These are phyloP conservation scores for Turritis glabra DNA, from an alignment of 345 rosid species.

Conservation along the genomic window DNA sequence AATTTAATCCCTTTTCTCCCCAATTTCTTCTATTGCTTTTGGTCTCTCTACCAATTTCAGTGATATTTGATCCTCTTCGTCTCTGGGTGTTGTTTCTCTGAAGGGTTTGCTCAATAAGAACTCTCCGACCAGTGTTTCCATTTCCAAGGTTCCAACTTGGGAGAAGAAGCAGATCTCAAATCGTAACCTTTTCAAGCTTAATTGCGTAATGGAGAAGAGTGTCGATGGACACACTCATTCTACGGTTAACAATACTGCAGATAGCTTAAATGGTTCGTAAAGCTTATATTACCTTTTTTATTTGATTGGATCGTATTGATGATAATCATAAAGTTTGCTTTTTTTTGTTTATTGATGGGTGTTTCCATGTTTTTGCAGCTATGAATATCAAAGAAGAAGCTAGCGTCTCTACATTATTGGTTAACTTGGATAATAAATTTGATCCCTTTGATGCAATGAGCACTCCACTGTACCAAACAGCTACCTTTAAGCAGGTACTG, in stretches of 20 bases:
- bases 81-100: slow-evolving; percentile 14
- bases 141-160: slow-evolving; percentile 36
- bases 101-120: slow-evolving; percentile 42
- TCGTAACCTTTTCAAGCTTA: slow-evolving; percentile 41
- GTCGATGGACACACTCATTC: slow-evolving; percentile 52
- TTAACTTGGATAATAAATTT: slow-evolving; percentile 67
- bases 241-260: slow-evolving; percentile 37
- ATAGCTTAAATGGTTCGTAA: slow-evolving; percentile 46
- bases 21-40: neutral
- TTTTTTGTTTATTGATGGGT: neutral
- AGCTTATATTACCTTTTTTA: neutral
- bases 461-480: slow-evolving; percentile 89
- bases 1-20: neutral
- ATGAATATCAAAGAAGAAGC: slow-evolving; percentile 56
- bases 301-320: neutral
- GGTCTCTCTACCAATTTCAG: neutral
- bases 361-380: slow-evolving; percentile 40
- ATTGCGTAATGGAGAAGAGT: slow-evolving; percentile 47
- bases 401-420: slow-evolving; percentile 66
- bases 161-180: slow-evolving; percentile 36
- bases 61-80: neutral
- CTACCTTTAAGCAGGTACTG: slow-evolving; percentile 88
- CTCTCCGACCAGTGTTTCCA: slow-evolving; percentile 25
- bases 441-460: slow-evolving; percentile 89
- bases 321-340: neutral